Percentiles rank a stretch among this genome's conserved stretches.
Evolutionary conservation across 139 green algal genomes (phyloP).

Genomic region (Pleodorina starrii): DNA sequence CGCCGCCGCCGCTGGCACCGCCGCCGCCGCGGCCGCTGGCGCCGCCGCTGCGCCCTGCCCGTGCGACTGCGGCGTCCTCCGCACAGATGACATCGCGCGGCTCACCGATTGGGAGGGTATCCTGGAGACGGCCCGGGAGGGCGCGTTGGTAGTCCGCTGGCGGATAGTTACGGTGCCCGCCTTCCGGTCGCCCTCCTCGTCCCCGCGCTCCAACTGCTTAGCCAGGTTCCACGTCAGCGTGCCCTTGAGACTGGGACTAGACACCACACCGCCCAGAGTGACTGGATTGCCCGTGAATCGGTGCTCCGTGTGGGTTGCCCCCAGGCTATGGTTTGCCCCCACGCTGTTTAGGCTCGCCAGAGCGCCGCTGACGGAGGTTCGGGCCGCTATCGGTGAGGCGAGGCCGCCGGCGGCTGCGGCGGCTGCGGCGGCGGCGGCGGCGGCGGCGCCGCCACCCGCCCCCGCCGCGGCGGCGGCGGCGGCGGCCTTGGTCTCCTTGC

Average conservation of each 20-base stretch:
- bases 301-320: no score
- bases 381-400: no score
- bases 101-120: background rate
- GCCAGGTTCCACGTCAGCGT: background rate
- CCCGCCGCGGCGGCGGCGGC: background rate
- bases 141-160: background rate
- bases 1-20: background rate
- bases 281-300: background rate
- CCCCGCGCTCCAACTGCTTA: background rate
- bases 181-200: background rate
- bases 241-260: background rate
- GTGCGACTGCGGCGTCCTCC: background rate
- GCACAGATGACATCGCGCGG: background rate
- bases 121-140: background rate
- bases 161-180: background rate
- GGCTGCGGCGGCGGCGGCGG: background rate
- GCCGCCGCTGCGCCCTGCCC: background rate
- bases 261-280: background rate
- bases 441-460: background rate
- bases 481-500: background rate
- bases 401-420: background rate
- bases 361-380: no score
- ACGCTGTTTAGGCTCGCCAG: no score
- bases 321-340: no score
- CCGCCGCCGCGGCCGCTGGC: background rate